phyloP scores from a whole-genome alignment of 208 protist genomes.

The Phytomonas sp. region DNA sequence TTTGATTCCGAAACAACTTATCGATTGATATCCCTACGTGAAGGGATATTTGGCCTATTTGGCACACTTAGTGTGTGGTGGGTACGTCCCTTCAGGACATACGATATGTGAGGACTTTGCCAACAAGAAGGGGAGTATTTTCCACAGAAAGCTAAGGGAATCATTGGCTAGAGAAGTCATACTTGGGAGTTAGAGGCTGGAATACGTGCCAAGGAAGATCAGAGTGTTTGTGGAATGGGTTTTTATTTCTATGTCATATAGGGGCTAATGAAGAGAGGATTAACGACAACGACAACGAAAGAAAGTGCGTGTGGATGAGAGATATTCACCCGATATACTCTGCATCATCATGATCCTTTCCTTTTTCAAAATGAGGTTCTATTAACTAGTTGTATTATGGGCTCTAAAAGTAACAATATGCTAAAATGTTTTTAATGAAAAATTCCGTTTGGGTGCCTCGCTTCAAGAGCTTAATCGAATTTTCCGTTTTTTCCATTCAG shows the following conservation, averaged over 20 bases:
- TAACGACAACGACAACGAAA: neutral
- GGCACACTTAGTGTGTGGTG: too few species aligned
- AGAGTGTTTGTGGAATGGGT: too few species aligned
- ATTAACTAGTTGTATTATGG: conserved; percentile 5
- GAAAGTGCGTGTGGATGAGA: neutral
- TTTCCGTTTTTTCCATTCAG: neutral
- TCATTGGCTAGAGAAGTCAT: neutral
- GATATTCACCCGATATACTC: neutral
- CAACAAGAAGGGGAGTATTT: too few species aligned
- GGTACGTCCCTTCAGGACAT: too few species aligned
- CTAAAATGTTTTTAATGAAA: conserved; percentile 9
- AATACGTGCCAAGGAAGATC: neutral
- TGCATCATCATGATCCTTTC: neutral
- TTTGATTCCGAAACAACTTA: too few species aligned
- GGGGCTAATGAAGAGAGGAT: neutral
- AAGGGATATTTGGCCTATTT: neutral
- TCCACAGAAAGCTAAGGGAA: neutral
- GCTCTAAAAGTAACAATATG: conserved; percentile 10
- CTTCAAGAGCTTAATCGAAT: neutral
- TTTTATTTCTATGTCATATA: conserved; percentile 1
- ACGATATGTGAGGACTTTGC: too few species aligned
- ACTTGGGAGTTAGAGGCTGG: neutral
- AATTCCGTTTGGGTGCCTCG: neutral
- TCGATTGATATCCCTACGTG: neutral
- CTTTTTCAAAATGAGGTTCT: conserved; percentile 1